A percentile compares a stretch with the other conserved stretches of the same genome.
Conservation (phyloP, 208 protist genomes). For the Wallacemonas sp. region DNA sequence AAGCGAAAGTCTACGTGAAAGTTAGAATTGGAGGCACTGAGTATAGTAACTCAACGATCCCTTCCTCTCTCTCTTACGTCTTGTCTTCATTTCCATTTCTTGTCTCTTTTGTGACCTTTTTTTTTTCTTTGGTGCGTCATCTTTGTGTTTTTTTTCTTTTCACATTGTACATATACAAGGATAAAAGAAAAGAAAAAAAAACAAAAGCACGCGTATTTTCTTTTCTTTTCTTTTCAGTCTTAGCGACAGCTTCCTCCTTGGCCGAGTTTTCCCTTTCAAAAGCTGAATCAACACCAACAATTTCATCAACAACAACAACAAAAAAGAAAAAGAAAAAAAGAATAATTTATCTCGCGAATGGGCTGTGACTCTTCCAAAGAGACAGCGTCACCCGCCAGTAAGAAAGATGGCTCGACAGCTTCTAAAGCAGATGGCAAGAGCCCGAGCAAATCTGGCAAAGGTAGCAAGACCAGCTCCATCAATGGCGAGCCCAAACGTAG, state of each 20-base stretch:
- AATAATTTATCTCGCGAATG: conserved; percentile 17
- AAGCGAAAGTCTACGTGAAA: neutral
- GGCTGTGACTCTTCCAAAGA: conserved; percentile 53
- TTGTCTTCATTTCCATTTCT: conserved; percentile 10
- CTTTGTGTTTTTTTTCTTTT: conserved; percentile 3
- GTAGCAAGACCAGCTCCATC: neutral
- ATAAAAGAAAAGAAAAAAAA: neutral
- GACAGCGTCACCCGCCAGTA: neutral
- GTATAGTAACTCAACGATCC: neutral
- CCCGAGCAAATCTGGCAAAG: conserved; percentile 9
- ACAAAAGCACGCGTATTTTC: conserved; percentile 5
- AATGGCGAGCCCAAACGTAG: neutral
- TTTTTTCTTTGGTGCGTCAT: neutral
- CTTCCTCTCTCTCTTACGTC: neutral
- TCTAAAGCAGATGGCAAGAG: conserved; percentile 1
- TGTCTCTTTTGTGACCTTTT: conserved; percentile 6
- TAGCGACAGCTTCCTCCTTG: neutral
- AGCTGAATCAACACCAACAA: neutral
- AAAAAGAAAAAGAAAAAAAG: conserved; percentile 6
- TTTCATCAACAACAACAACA: neutral
- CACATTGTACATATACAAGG: neutral
- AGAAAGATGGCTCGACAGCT: neutral
- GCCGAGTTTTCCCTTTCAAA: neutral
- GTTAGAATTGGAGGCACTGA: no score
- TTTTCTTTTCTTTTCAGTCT: conserved; percentile 6